Evolutionary conservation across 208 protist species (phyloP).

Genomic region (Acanthamoeba sp.): DNA sequence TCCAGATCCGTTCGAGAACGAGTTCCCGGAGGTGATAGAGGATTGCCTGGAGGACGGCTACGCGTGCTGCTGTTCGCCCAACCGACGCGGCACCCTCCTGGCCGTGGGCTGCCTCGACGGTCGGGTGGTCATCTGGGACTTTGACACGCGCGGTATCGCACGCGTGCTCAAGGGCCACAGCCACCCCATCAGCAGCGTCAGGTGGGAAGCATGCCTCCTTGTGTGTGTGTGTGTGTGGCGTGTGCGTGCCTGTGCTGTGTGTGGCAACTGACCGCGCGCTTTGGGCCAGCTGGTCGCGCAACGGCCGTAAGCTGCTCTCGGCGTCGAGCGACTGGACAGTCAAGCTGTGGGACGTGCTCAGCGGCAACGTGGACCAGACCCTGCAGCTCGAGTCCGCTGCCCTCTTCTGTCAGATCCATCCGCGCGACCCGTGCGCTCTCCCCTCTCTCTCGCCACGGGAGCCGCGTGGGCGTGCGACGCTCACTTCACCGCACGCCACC

Average conservation of each 20-base stretch:
- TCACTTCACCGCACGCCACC: background rate
- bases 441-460: no score
- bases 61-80: slow-evolving; percentile 77
- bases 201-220: background rate
- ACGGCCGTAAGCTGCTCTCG: slow-evolving; percentile 77
- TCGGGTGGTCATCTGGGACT: slow-evolving; percentile 84
- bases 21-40: slow-evolving; percentile 83
- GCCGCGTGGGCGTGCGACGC: background rate
- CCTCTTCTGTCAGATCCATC: slow-evolving; percentile 78
- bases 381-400: slow-evolving; percentile 70
- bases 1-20: slow-evolving; percentile 69
- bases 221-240: background rate
- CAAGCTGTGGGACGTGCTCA: slow-evolving; percentile 84
- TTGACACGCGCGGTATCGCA: slow-evolving; percentile 84
- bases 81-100: slow-evolving; percentile 85
- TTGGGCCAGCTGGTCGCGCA: slow-evolving; percentile 81
- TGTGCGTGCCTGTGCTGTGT: background rate
- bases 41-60: slow-evolving; percentile 75
- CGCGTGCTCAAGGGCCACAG: slow-evolving; percentile 75
- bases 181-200: slow-evolving; percentile 73
- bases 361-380: slow-evolving; percentile 17
- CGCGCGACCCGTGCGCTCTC: slow-evolving; percentile 74
- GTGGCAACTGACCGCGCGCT: no score
- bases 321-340: slow-evolving; percentile 73
- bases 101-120: slow-evolving; percentile 84